Evolutionary conservation across 768 basidiomycete genomes (phyloP), one percentile per base, ranked within the genome.

Genomic region (Leccinum ochraceum): DNA sequence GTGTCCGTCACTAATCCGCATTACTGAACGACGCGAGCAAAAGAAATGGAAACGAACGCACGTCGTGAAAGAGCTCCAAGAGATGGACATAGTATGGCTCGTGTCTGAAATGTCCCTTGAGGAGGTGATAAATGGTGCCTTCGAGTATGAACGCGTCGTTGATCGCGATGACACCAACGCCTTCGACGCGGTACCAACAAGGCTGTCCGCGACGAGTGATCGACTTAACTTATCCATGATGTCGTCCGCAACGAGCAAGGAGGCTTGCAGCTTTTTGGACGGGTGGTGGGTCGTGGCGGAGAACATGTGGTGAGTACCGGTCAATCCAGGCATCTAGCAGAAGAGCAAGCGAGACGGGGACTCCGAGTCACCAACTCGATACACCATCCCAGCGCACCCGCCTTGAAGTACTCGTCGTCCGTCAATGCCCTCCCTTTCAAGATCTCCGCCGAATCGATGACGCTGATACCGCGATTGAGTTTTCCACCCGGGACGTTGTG

Each of bases 81-180:
- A 99, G 75, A 70, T 98, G 89, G 52, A 90, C 86, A 70, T 99
- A 99, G 73, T 87, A 96, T 4, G 83, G 67, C 61, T 94, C 87
- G 1, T 74, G 66, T 42, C 90, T 82, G 85, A 97, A 96, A 76
- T 98, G 86, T 60, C 82, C 83, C 77, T 92, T 95, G 70, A 98
- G 79, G 50, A 99, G 82, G 69, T 82, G 84, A 79, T 95, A 99
- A 73, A 99, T 97, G 24, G 95, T 89, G 9, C 85, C 87, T 73
- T 95, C 94, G 74, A 98, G 88, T 90, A 98, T 92, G 83, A 97
- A 94, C 2, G 92, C 79, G 71, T 98, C 96, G 80, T 98, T 98
- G 79, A 98, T 89, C 5, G 96, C 95, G 64, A 97, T 86, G 76
- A 87, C 86, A 50, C 87, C 88, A 62, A 74, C 69, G 17, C 78